Evolutionary conservation across 257 asterid species (phyloP), one percentile per base, ranked within the genome.

Genomic region (Nicotiana otophora): DNA sequence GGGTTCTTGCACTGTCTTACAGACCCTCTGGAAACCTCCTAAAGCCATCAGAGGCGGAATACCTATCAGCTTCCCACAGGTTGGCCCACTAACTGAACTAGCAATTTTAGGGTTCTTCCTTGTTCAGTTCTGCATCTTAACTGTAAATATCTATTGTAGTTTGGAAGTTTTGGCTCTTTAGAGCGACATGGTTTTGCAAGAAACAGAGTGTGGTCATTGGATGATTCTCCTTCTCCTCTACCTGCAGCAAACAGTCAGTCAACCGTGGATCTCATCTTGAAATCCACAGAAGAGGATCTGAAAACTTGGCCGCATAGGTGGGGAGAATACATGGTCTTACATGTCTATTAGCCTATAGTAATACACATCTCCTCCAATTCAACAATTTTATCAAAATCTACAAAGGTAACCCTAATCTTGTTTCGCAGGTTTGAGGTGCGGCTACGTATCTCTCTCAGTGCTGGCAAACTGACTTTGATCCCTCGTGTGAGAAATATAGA

Each of bases 121-220:
- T 15, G 33, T 31, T 81, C 16, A 46, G 51, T 64, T 77, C 69
- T 72, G 76, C 53, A 81, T 84, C 83, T 89, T 66, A 89, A 76
- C 36, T 31, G 17, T 81, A 83, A 63, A 48, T 85, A 74, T 34
- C 46, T 78, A 26, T 83, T 83, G 84, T 58, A 92, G 98, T 89
- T 88, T 85, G 77, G 92, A 57, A 91, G 86, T 86, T 86, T 83
- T 74, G 95, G 95, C 80, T 90, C 94, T n/a, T 84, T 89, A 85
- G 98, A 94, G 90, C 95, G 90, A 86, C 90, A 88, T 88, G 98
- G 97, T 84, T 90, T 94, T 86, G 93, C 93, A 65, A 90, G 97
- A 87, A 92, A 87, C 85, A 90, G 94, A 83, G 81, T 89, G 81
- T 94, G 98, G 98, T 83, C 94, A 19, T 36, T 92, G 87, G 98